Evolutionary conservation across 176 grass and related monocot genomes (phyloP).

Genomic region (Alloteropsis semialata): DNA sequence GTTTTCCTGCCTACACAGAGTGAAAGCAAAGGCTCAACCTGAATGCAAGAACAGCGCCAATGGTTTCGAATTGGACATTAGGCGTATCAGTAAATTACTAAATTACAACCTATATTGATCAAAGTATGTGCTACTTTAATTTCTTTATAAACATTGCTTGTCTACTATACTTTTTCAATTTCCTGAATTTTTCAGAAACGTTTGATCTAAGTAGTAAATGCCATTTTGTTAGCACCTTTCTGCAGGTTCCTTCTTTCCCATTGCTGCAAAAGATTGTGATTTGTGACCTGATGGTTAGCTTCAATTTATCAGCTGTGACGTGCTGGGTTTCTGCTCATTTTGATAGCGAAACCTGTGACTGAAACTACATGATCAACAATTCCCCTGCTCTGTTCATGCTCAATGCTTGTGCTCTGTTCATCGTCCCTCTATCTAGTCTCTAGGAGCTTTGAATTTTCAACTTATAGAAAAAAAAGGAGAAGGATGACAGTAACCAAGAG

Average conservation of each 20-base stretch:
- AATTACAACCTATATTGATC: background rate
- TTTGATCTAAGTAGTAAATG: background rate
- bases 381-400: background rate
- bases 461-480: background rate
- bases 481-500: background rate
- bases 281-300: no score
- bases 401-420: background rate
- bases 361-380: background rate
- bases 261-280: no score
- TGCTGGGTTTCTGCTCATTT: background rate
- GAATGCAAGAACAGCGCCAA: background rate
- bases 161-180: background rate
- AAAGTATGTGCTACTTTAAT: conserved; percentile 21
- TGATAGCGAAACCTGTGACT: background rate
- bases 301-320: no score
- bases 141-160: background rate
- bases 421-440: background rate
- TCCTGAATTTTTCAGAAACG: conserved; percentile 5
- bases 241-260: no score
- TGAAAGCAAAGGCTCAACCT: no score
- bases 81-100: background rate
- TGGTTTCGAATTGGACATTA: conserved; percentile 33
- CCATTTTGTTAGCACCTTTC: no score
- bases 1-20: no score
- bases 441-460: no score